phyloP scores from a whole-genome alignment of 2,329 filamentous ascomycete genomes.

The Talaromyces sp. region DNA sequence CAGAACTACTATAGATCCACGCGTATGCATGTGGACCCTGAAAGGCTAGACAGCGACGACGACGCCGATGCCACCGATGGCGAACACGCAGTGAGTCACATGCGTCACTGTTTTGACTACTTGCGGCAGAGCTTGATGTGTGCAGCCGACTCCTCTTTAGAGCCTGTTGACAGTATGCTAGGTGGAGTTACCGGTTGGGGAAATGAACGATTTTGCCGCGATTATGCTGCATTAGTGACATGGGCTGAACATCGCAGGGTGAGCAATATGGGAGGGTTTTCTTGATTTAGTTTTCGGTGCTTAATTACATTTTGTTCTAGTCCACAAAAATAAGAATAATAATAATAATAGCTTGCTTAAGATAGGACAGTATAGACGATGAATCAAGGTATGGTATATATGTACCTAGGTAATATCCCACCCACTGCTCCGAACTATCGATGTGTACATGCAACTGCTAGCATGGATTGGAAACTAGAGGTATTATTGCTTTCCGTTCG shows the following conservation, averaged over 20 bases:
- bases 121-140: neutral
- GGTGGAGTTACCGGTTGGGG: slow-evolving; percentile 1
- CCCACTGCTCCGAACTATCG: neutral
- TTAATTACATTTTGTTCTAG: neutral
- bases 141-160: neutral
- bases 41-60: neutral
- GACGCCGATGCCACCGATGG: neutral
- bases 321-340: neutral
- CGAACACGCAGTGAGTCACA: neutral
- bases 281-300: neutral
- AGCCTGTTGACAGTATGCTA: neutral
- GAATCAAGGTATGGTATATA: neutral
- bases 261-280: neutral
- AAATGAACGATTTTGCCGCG: neutral
- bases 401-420: no score
- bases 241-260: neutral
- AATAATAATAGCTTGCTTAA: neutral
- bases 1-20: neutral
- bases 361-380: neutral
- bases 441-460: neutral
- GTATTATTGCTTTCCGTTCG: neutral
- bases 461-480: neutral
- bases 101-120: slow-evolving; percentile 11
- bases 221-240: neutral
- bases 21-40: neutral